Conservation (phyloP, 768 basidiomycete genomes). For the Gloeophyllum trabeum region DNA sequence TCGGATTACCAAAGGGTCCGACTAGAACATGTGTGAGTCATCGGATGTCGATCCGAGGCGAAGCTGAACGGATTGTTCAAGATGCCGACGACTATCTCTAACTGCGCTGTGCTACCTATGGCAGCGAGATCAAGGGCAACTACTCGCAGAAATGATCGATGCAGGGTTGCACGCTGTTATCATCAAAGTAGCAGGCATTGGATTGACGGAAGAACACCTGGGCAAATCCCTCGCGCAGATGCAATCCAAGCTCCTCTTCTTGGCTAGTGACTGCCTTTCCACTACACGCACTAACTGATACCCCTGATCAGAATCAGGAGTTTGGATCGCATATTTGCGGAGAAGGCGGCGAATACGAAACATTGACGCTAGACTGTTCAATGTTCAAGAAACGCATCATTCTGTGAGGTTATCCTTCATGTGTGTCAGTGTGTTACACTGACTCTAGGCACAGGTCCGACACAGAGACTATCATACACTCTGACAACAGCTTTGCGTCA, state of each 20-base stretch:
- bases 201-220: conserved; percentile 67
- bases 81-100: conserved; percentile 71
- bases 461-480: conserved; percentile 64
- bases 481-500: conserved; percentile 74
- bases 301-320: conserved; percentile 42
- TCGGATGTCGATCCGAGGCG: too few species aligned
- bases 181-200: conserved; percentile 95
- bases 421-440: neutral
- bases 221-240: conserved; percentile 67
- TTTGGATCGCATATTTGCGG: conserved; percentile 94
- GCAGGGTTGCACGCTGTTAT: conserved; percentile 72
- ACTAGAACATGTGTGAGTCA: conserved; percentile 96
- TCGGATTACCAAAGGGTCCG: conserved; percentile 96
- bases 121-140: conserved; percentile 83
- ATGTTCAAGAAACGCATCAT: conserved; percentile 71
- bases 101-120: conserved; percentile 84
- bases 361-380: conserved; percentile 81
- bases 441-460: conserved; percentile 31
- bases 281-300: conserved; percentile 1
- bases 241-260: conserved; percentile 55
- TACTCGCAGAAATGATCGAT: conserved; percentile 80
- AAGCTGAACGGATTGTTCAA: too few species aligned
- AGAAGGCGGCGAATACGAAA: conserved; percentile 98
- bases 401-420: conserved; percentile 35
- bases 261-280: conserved; percentile 35